Base-by-base conservation (phyloP, 164 flowering plant genomes). In the Pachysandra terminalis region DNA sequence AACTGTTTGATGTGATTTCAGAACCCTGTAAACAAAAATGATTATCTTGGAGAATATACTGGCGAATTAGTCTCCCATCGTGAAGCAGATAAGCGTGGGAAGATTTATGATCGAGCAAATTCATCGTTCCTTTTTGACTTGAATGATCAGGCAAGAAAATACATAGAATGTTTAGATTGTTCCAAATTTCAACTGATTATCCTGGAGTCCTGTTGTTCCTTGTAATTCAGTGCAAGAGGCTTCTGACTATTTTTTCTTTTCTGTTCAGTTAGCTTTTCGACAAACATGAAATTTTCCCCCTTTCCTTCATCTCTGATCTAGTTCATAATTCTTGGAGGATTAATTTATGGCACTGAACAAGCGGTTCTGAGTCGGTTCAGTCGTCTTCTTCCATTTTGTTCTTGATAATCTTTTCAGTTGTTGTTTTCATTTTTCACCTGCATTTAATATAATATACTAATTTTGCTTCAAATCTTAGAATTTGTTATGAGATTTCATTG, bases 1-100 rank as follows among this genome's bases (percentile, higher is more conserved):
- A 72, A 37, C 57, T 63, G 19, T 55, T 59, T 66, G 10, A 68
- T 69, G 59, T 78, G 69, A 48, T 80, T 63, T 41, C 85, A 96
- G 98, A 91, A 93, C 61, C 68, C 96, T 53, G 99, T 96, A 24
- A 85, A 82, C 71, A 93, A 86, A 70, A 84, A 93, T 82, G 98
- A 93, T 71, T 96, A 91, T 74, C 96, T 96, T 65, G 99, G 99
- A 74, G 99, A 96, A 71, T 96, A 96, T 73, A 93, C 98, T 28
- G 99, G 99, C 28, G 99, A 96, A 80, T 69, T 96, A 76, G 86
- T 96, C 63, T 88, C 96, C 52, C 98, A 96, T 62, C 77, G 83
- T 59, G 99, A 96, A 77, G 98, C 99, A 40, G 99, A 96, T 69
- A 93, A 88, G 75, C 97, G 99, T 37, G 99, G 99, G 60, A 96